Conservation (phyloP, 352 stramenopile species). For the Blastocystis sp. region DNA sequence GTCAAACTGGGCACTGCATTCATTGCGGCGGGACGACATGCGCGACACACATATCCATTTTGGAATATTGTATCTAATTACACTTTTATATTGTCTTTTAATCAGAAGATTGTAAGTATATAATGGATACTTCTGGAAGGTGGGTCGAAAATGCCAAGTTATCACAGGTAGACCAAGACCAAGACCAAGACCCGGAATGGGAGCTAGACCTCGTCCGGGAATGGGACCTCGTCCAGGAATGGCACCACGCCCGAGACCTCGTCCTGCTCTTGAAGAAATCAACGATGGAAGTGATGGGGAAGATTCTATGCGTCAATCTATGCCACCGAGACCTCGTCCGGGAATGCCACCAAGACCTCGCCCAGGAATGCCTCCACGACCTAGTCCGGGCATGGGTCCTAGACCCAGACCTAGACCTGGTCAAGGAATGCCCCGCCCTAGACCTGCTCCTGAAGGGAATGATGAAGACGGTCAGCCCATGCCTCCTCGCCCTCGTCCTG, state of each 20-base stretch:
- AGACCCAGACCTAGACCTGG: conserved; percentile 12
- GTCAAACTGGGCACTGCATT: too few species aligned
- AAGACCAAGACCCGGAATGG: conserved; percentile 55
- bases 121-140: conserved; percentile 59
- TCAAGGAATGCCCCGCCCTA: not conserved
- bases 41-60: conserved; percentile 50
- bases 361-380: not conserved
- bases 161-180: conserved; percentile 38
- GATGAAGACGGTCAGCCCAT: not conserved
- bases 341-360: not conserved
- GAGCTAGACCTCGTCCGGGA: not conserved
- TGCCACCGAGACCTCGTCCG: not conserved
- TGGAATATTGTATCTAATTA: not conserved
- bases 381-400: not conserved
- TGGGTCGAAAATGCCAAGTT: not conserved
- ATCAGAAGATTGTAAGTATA: conserved; percentile 7
- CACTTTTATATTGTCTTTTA: not conserved
- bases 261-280: not conserved
- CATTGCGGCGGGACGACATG: not conserved
- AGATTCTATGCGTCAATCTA: not conserved
- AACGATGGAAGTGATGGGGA: conserved; percentile 1
- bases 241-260: not conserved
- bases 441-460: not conserved
- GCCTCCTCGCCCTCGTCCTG: not conserved
- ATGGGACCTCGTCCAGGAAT: conserved; percentile 28